Evolutionary conservation across 1,139 yeast genomes (phyloP).

Genomic region (Pichia sp.): DNA sequence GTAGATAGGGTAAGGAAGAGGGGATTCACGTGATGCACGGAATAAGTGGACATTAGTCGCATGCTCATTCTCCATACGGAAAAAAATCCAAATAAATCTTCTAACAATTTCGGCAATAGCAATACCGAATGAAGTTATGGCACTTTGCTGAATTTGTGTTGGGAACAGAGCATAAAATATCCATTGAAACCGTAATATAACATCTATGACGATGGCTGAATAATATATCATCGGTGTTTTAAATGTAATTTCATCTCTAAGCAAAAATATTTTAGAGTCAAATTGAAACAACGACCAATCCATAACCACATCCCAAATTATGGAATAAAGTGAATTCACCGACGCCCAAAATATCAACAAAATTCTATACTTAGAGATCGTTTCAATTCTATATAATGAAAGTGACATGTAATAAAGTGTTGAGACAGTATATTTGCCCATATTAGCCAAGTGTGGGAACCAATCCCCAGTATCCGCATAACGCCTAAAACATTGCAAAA

Average conservation of each 20-base stretch:
- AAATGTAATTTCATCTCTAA: conserved; percentile 68
- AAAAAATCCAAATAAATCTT: conserved; percentile 80
- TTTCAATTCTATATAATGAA: conserved; percentile 69
- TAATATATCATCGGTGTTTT: conserved; percentile 60
- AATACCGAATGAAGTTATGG: conserved; percentile 77
- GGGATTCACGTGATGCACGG: conserved; percentile 80
- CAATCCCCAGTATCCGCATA: conserved; percentile 88
- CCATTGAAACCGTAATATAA: conserved; percentile 83
- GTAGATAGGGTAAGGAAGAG: conserved; percentile 64
- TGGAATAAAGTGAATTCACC: conserved; percentile 60
- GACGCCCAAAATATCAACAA: conserved; percentile 68
- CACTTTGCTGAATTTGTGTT: conserved; percentile 76
- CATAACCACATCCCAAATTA: conserved; percentile 88
- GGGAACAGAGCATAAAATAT: conserved; percentile 71
- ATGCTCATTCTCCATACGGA: conserved; percentile 95
- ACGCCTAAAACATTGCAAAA: conserved; percentile 85
- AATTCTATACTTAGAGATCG: conserved; percentile 37
- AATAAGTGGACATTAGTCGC: conserved; percentile 78
- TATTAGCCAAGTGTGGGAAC: conserved; percentile 96
- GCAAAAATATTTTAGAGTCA: conserved; percentile 47
- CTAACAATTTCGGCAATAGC: conserved; percentile 77
- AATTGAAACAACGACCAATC: conserved; percentile 87
- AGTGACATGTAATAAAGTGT: conserved; percentile 65
- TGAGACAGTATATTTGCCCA: conserved; percentile 63
- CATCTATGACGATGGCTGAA: conserved; percentile 63